Base-by-base conservation (phyloP, 139 green algal genomes). In the Monoraphidium neglectum region DNA sequence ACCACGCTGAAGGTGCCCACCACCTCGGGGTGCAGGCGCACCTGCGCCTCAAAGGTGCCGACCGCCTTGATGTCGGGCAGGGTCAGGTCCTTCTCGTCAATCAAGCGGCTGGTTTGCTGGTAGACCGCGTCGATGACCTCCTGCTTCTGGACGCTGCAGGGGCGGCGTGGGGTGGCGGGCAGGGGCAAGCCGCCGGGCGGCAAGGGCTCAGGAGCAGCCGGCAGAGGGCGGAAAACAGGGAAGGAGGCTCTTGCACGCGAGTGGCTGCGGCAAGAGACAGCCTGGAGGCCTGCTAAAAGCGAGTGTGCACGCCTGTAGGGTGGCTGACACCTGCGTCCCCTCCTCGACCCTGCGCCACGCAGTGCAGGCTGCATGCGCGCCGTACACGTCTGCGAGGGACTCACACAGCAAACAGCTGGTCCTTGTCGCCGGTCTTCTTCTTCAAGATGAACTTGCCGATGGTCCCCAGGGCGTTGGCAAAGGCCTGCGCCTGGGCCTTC, bases 381-480 rank as follows among this genome's bases (percentile, higher is more conserved):
- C n/a, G n/a, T n/a, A n/a, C n/a, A n/a, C n/a, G n/a, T n/a, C n/a
- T n/a, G n/a, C n/a, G 15, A 63, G 56, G 23, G 2, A 2, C 73
- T 54, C 38, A 81, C 64, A 81, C 89, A 77, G 93, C 92, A 76
- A 94, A 97, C 62, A 98, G 95, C 77, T 88, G 79, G 75, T 94
- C 93, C 54, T 91, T 90, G 33, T 96, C 91, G 62, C 93, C 93
- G 38, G 83, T 78, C 84, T 96, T 97, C 90, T 97, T 98, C 75
- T 94, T 95, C 61, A 98, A 89, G 1, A 88, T 76, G 77, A 98
- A 97, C 81, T 98, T 98, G 82, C 93, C 91, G 43, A 98, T 98
- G 40, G 93, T 92, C 18, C 59, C 38, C 66, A 93, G 83, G n/a
- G 94, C 92, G 35, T 89, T 90, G 23, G 89, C 88, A 80, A 93